A percentile compares a stretch with the other conserved stretches of the same genome.
Conservation (phyloP, 495 filamentous ascomycete genomes). For the Corynascus novoguineensis region DNA sequence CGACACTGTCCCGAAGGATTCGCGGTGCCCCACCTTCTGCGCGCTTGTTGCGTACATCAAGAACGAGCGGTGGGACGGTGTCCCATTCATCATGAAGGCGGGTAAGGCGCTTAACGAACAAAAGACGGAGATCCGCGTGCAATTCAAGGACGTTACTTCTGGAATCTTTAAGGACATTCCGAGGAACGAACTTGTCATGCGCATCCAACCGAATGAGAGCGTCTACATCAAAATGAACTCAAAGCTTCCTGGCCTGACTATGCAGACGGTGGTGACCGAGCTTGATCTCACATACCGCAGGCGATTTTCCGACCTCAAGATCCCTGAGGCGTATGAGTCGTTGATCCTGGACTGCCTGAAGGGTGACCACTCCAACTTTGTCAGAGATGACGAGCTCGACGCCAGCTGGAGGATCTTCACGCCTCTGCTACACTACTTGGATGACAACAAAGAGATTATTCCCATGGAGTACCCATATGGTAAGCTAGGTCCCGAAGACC, state of each 20-base stretch:
- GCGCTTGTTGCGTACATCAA: constrained; percentile 97
- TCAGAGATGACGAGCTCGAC: constrained; percentile 96
- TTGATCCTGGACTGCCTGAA: constrained; percentile 96
- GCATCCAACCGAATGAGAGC: constrained; percentile 98
- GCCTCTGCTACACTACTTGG: constrained; percentile 93
- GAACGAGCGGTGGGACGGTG: constrained; percentile 99
- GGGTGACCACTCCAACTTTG: constrained; percentile 99
- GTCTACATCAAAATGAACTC: constrained; percentile 99
- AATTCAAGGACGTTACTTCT: constrained; percentile 98
- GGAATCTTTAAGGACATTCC: constrained; percentile 99
- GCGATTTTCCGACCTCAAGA: constrained; percentile 98
- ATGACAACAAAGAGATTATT: constrained; percentile 97
- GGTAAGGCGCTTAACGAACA: constrained; percentile 99
- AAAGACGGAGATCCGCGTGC: constrained; percentile 98
- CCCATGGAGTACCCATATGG: constrained; percentile 99
- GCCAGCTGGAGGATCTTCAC: constrained; percentile 99
- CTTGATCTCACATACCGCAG: constrained; percentile 97
- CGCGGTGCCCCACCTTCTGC: constrained; percentile 95
- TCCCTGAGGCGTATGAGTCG: constrained; percentile 98
- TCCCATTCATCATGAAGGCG: constrained; percentile 99
- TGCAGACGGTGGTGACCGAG: constrained; percentile 99
- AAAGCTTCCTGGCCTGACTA: constrained; percentile 94
- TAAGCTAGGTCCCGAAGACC: constrained; percentile 46
- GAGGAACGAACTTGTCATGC: constrained; percentile 98
- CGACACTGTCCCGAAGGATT: constrained; percentile 95